These are phyloP conservation scores for Hysterium pulicare DNA, from an alignment of 2,329 filamentous ascomycete genomes.

Conservation along the genomic window DNA sequence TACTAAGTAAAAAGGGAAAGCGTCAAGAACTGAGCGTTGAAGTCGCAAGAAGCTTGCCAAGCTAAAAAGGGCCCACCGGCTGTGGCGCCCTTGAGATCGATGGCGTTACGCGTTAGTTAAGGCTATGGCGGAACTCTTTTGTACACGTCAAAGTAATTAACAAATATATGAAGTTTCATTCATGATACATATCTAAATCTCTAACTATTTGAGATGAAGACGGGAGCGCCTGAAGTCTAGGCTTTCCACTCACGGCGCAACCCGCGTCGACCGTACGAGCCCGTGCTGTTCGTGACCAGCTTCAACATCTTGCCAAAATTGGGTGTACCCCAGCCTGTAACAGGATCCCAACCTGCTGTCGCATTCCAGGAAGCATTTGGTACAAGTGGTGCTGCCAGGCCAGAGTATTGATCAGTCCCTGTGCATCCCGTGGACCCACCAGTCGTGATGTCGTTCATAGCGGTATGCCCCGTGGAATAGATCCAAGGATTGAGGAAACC, in stretches of 20 bases:
- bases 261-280: conserved; percentile 15
- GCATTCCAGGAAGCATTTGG: conserved; percentile 51
- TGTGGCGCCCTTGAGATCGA: conserved; percentile 1
- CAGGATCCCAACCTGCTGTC: conserved; percentile 50
- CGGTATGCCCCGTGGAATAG: conserved; percentile 41
- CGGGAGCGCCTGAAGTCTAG: too few species aligned
- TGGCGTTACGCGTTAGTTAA: neutral
- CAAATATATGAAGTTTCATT: neutral
- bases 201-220: too few species aligned
- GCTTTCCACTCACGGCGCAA: neutral
- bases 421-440: conserved; percentile 48
- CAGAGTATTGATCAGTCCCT: conserved; percentile 36
- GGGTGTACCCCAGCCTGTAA: conserved; percentile 43
- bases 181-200: too few species aligned
- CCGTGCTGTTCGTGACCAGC: conserved; percentile 17
- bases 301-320: conserved; percentile 33
- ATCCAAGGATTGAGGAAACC: conserved; percentile 42
- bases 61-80: neutral
- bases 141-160: neutral
- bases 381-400: conserved; percentile 37
- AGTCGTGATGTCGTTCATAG: conserved; percentile 49
- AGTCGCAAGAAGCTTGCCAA: neutral
- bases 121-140: neutral
- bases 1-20: too few species aligned
- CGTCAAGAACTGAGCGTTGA: too few species aligned